Evolutionary conservation across 1,139 yeast species (phyloP), one percentile per base, ranked within the genome.

Genomic region (Meyerozyma smithsonii): DNA sequence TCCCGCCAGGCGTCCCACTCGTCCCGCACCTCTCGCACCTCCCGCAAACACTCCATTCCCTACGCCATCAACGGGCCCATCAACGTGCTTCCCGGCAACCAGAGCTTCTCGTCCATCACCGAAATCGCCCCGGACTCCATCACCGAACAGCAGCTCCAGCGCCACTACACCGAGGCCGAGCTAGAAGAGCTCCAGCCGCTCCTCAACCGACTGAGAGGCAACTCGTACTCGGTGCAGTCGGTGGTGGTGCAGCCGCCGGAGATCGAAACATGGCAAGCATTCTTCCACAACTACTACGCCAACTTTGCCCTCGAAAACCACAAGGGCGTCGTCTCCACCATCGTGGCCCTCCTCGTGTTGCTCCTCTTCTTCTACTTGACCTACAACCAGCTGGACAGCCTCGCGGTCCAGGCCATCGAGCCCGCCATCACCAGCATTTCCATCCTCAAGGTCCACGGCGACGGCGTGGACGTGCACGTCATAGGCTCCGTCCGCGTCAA

Each of bases 391-490:
- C 34, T 37, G 16, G 39, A 38, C 14, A 40, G 30, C 15, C 35
- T 44, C 8, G 33, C 41, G 17, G 37, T 43, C 34, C 37, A 36
- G 40, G 46, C 47, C 8, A 33, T 45, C 8, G 17, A 23, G 14
- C 36, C 44, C 2, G 34, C 38, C 6, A 19, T 45, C 4, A 42
- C 44, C 16, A 38, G 41, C 25, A 32, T 45, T 2, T 39, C 48
- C 3, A 36, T 46, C 4, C 37, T 41, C 5, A 40, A 39, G 3
- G 33, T 64, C 26, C 51, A 56, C 25, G 53, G 55, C n/a, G 44
- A 44, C 18, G 61, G 70, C 10, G 34, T 58, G 25, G 49, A 53
- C 39, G 43, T 56, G 18, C 62, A 55, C 38, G 53, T 64, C 5
- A 39, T 44, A 2, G 69, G 64, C 0, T 37, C 54, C 1, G 40